Percentiles rank a stretch among this genome's conserved stretches.
These are phyloP conservation scores for Violaceomyces palustris DNA, from an alignment of 1,284 basidiomycete genomes.

Conservation along the genomic window DNA sequence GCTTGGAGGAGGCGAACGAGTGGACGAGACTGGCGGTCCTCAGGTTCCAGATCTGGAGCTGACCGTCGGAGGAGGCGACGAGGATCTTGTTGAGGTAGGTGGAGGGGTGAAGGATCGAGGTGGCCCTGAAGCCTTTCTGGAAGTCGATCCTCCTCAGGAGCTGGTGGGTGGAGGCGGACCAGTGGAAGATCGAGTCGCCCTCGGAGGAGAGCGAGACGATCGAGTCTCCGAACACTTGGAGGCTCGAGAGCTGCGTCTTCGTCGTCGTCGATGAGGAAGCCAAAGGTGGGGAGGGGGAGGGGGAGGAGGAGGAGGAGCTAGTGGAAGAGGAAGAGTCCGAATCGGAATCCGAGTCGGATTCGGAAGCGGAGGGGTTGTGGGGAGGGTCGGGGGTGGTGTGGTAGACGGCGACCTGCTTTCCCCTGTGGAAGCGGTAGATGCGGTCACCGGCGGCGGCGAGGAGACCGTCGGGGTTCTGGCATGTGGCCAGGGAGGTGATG, in stretches of 20 bases:
- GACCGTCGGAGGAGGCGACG: slow-evolving; percentile 74
- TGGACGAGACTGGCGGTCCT: slow-evolving; percentile 58
- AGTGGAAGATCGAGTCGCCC: slow-evolving; percentile 73
- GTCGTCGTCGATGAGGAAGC: no score
- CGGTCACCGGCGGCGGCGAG: slow-evolving; percentile 71
- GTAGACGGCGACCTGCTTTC: slow-evolving; percentile 66
- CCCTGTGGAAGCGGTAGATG: slow-evolving; percentile 74
- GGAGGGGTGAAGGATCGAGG: slow-evolving; percentile 79
- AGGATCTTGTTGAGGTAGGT: slow-evolving; percentile 97
- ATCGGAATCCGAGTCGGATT: slow-evolving; percentile 3
- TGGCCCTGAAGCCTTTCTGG: slow-evolving; percentile 66
- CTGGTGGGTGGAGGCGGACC: slow-evolving; percentile 58
- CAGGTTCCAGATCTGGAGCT: slow-evolving; percentile 90
- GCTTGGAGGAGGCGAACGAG: slow-evolving; percentile 49
- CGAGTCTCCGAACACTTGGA: slow-evolving; percentile 47
- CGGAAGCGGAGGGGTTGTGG: not conserved
- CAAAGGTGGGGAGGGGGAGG: no score
- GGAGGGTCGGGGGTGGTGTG: slow-evolving; percentile 11
- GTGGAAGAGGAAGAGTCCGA: no score
- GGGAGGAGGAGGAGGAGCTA: not conserved
- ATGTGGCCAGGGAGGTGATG: slow-evolving; percentile 66
- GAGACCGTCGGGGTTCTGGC: slow-evolving; percentile 77
- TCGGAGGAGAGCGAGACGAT: slow-evolving; percentile 61
- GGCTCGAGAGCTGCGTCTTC: slow-evolving; percentile 18
- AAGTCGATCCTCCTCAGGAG: slow-evolving; percentile 24